Base-by-base conservation (phyloP, 257 asterid genomes). In the Fraxinus americana region DNA sequence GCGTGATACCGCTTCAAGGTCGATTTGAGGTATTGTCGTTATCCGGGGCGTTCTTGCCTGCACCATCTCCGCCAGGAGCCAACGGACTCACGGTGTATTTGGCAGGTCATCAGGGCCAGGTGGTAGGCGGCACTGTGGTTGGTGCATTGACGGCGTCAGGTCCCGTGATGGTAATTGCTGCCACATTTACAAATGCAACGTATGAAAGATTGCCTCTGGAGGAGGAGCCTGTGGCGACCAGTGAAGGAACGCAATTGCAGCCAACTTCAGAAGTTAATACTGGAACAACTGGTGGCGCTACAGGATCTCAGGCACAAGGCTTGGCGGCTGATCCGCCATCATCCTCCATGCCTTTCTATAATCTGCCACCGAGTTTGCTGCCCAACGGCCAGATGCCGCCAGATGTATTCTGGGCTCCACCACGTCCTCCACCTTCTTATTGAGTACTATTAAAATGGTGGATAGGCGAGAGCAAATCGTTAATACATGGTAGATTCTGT, bases 91-190 rank as follows among this genome's bases (percentile, higher is more conserved):
- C 94, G 0, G 92, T 92, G 29, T 92, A 92, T 81, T 80, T 92
- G 34, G 91, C 89, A 8, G 97, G 97, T 30, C 91, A 92, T 8
- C 97, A 91, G 75, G 97, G 97, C 19, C 97, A 91, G 85, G 92
- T 92, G 0, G 91, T 91, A 2, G 97, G 97, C 13, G 97, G 97
- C 39, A 83, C 82, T 14, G 95, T 92, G 77, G 89, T 82, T 1
- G 94, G 95, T 0, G 63, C 89, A 0, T 57, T 92, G 72, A 71
- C 81, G 21, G 97, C 97, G 0, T 89, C 95, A 0, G 97, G 97
- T 12, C 97, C 97, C 25, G 97, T 92, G 59, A 88, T 92, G 91
- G 91, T 92, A 7, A 87, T 92, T 14, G 97, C 94, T 0, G 97
- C 97, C 13, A 88, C 97, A 0, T 92, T 91, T 79, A 76, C 87